Conservation (phyloP, 495 filamentous ascomycete species). For the Pseudevernia furfuracea region DNA sequence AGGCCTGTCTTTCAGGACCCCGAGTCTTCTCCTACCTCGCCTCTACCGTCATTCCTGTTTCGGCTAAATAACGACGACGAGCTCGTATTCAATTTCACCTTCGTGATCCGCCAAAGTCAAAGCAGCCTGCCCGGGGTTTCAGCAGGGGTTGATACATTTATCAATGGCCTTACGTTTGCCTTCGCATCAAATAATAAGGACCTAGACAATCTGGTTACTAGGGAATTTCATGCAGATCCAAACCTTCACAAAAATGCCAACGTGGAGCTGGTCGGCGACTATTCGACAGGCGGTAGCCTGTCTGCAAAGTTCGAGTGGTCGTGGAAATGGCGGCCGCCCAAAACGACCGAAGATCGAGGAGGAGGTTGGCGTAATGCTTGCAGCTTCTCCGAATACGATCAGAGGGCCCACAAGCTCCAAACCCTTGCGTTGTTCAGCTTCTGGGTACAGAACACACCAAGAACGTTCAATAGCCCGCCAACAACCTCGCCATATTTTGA, state of each 20-base stretch:
- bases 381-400: conserved; percentile 95
- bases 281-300: conserved; percentile 65
- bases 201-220: conserved; percentile 84
- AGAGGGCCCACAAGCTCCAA: conserved; percentile 78
- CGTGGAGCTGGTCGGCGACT: conserved; percentile 86
- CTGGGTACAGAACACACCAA: conserved; percentile 71
- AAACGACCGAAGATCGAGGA: conserved; percentile 68
- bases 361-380: conserved; percentile 93
- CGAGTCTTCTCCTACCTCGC: conserved; percentile 50
- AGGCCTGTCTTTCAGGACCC: conserved; percentile 54
- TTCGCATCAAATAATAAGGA: conserved; percentile 79
- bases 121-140: conserved; percentile 31
- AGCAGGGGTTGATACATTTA: conserved; percentile 56
- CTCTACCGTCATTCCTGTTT: conserved; percentile 67
- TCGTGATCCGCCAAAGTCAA: conserved; percentile 67
- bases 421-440: conserved; percentile 89
- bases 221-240: conserved; percentile 94
- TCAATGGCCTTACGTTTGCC: conserved; percentile 87
- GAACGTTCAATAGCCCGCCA: conserved; percentile 34
- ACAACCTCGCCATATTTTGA: conserved; percentile 63
- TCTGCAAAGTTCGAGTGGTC: conserved; percentile 90
- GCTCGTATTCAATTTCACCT: conserved; percentile 83
- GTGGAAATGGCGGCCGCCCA: conserved; percentile 95
- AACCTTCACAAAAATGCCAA: conserved; percentile 97
- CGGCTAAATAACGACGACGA: conserved; percentile 88